Evolutionary conservation across 2,329 filamentous ascomycete genomes (phyloP), one percentile per base, ranked within the genome.

Genomic region (Pleoardoris graminearum): DNA sequence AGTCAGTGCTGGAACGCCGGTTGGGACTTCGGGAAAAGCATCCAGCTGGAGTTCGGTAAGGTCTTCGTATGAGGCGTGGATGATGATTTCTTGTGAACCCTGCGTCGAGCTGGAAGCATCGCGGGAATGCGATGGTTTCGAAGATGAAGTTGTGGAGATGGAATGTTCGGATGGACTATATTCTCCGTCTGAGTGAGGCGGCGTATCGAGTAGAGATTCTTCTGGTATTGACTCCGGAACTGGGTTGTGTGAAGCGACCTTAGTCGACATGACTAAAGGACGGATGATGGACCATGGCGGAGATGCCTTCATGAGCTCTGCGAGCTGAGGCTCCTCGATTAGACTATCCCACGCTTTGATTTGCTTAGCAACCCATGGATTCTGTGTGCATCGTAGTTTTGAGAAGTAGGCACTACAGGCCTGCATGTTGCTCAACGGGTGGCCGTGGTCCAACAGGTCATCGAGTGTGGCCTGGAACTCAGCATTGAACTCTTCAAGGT

Each of bases 331-430:
- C 16, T 60, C 54, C 3, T 51, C 43, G 1, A 53, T n/a, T 17
- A 63, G 56, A n/a, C 57, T 33, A 35, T 69, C 59, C 69, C 68
- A 73, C 21, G 66, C 60, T 45, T 67, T 61, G 12, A 73, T 52
- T 50, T 67, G 69, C 50, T 65, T 65, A 17, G 57, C 59, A 14
- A 73, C 69, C 70, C 70, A 72, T 3, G 69, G 66, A 27, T 72
- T 73, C 48, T 72, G 68, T 14, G 63, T 71, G 52, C 70, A 73
- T 19, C 69, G 61, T 2, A 73, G 55, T 43, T 73, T 73, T 2
- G 69, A 72, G 47, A 73, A 70, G 56, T 73, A 73, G 32, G 69
- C 69, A 47, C 68, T 71, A 55, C 67, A 70, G 30, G 70, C 69
- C 56, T 73, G 69, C 10, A 57, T 50, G 38, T 73, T 72, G 23